Base-by-base conservation (phyloP, 352 stramenopile genomes). In the Phytopythium ostracodes region DNA sequence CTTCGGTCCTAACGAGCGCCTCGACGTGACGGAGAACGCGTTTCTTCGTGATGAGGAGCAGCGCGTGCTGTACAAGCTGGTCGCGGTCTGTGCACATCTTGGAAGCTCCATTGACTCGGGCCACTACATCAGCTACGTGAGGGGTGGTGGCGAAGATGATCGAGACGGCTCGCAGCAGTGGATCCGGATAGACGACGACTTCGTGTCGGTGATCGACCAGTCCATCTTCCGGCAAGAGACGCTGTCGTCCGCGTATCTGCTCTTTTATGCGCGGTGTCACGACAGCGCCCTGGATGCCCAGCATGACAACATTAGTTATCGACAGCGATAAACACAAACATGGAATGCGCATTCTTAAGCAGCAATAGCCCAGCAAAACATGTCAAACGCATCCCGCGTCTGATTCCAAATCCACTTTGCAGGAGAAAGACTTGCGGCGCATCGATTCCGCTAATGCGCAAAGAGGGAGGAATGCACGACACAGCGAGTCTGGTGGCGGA, bases 101-200 rank as follows among this genome's bases (percentile, higher is more conserved):
- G 87, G 87, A 4, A 63, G 54, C 8, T 79, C 73, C 0, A 72
- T 91, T 33, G 70, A 91, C 59, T 67, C 77, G 8, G 87, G 87
- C 0, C 87, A 95, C 57, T 95, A 95, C 62, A 70, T 95, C 20
- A 79, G 80, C 20, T 95, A 92, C 52, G 65, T 82, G 36, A 56
- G 64, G 11, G 40, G 54, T 22, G 7, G 27, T 31, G 15, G 24
- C 5, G 35, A 58, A 31, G 33, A 40, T 47, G 49, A 25, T 14
- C 11, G 2, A 15, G 38, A 60, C 11, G 35, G 11, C 24, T 62
- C 54, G n/a, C 58, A 70, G 9, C 66, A 67, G 24, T 95, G 86
- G 86, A 54, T 91, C 56, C 76, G 75, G 36, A 85, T 91, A 46
- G 81, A 95, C 52, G 86, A 95, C 58, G 81, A 89, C 52, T 57